These are phyloP conservation scores for Panicum miliaceum DNA, from an alignment of 176 grass and related monocot species.

Conservation along the genomic window DNA sequence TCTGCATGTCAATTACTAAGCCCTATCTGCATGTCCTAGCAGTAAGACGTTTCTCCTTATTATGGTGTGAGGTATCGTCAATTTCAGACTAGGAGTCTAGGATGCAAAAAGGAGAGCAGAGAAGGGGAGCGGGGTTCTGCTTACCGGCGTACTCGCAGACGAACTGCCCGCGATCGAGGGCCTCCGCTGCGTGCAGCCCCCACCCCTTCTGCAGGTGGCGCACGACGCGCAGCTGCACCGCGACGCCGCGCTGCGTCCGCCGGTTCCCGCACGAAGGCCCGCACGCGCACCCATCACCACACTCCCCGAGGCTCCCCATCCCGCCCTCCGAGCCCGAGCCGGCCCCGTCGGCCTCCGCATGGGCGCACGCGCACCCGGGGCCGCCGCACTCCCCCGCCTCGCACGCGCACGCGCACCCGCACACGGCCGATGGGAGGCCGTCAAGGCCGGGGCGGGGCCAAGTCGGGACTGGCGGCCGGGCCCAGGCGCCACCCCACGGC, in stretches of 20 bases:
- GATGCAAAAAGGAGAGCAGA: no score
- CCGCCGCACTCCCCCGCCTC: conserved; percentile 30
- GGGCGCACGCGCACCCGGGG: conserved; percentile 52
- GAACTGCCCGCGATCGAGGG: conserved; percentile 49
- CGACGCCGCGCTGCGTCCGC: conserved; percentile 63
- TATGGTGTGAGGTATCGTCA: no score
- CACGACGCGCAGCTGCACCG: conserved; percentile 54
- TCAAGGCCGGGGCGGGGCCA: conserved; percentile 43
- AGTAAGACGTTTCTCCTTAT: no score
- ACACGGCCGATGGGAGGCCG: conserved; percentile 24
- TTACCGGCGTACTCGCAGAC: conserved; percentile 88
- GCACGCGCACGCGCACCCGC: conserved; percentile 50
- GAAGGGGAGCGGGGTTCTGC: background rate
- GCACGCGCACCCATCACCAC: conserved; percentile 61
- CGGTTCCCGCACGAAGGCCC: conserved; percentile 56
- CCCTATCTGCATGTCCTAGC: no score
- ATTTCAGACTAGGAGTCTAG: no score
- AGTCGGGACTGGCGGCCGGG: conserved; percentile 23
- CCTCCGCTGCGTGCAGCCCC: conserved; percentile 69
- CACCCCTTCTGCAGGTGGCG: conserved; percentile 72
- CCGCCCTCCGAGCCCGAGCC: conserved; percentile 12
- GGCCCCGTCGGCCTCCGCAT: conserved; percentile 30
- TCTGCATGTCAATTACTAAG: no score
- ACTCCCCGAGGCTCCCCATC: conserved; percentile 64
- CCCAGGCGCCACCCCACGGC: conserved; percentile 54